Base-by-base conservation (phyloP, 768 basidiomycete genomes). In the Termitomyces sp. region DNA sequence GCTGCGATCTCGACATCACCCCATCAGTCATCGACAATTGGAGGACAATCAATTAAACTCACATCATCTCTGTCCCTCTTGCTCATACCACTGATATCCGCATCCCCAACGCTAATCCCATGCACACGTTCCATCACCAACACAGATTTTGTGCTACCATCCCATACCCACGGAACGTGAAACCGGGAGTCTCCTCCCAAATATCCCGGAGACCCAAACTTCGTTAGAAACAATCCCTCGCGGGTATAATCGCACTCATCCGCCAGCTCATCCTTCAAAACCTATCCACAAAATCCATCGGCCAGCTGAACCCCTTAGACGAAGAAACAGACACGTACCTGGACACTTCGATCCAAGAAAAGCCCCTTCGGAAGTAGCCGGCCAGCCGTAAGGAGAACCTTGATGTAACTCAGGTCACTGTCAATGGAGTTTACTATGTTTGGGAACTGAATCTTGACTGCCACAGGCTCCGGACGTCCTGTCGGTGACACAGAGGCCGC, bases 361-460 rank as follows among this genome's bases (percentile, higher is more conserved):
- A 98, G 71, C 0, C 97, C 97, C 56, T 81, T 85, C 0, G 97
- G 97, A 2, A 99, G 74, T 19, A 98, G 70, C 14, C 80, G 77
- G 4, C 93, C 88, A 0, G 90, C 89, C 1, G 85, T 86, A 8
- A 99, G 73, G 11, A 98, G 71, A 59, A 93, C 68, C 57, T 87
- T 88, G 57, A 98, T 79, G 65, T 96, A 96, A 28, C 87, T 79
- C 14, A 98, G 68, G 66, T 99, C 97, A 43, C 87, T 93, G 53
- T 83, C 77, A 58, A 99, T 96, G 2, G 92, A 94, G 42, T 85
- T 76, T 9, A 78, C 83, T 46, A 99, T 90, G 62, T 92, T 90
- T 0, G 97, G 97, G 69, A 98, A 99, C 65, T 99, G 97, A 19
- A 98, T 79, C 69, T 99, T 98, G 5, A 90, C 83, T 0, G 90